Percentiles rank a stretch among this genome's conserved stretches.
phyloP scores from a whole-genome alignment of 2,329 filamentous ascomycete genomes.

The Diaporthe citri region DNA sequence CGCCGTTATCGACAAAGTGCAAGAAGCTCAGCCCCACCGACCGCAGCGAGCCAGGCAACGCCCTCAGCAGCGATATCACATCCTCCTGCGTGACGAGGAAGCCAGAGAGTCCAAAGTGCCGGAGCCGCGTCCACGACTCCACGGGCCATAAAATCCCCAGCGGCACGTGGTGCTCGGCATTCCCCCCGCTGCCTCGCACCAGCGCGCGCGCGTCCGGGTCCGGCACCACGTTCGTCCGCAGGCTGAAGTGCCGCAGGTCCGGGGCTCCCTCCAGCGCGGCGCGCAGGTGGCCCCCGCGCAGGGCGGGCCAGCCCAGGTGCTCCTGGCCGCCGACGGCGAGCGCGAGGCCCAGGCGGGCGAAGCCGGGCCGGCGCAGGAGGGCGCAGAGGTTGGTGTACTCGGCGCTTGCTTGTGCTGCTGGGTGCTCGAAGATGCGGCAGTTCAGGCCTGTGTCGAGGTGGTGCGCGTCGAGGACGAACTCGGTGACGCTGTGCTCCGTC shows the following conservation, averaged over 20 bases:
- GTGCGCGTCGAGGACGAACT: slow-evolving; percentile 51
- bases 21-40: slow-evolving; percentile 48
- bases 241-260: slow-evolving; percentile 44
- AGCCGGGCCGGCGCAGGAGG: slow-evolving; percentile 45
- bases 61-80: slow-evolving; percentile 44
- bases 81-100: slow-evolving; percentile 45
- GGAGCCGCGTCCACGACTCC: slow-evolving; percentile 44
- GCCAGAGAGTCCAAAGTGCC: slow-evolving; percentile 46
- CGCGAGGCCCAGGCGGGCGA: slow-evolving; percentile 47
- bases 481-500: slow-evolving; percentile 46
- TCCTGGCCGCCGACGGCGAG: slow-evolving; percentile 40
- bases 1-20: slow-evolving; percentile 32
- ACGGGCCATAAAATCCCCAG: slow-evolving; percentile 46
- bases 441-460: slow-evolving; percentile 49
- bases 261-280: slow-evolving; percentile 39
- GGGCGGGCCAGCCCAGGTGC: slow-evolving; percentile 30
- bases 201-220: neutral
- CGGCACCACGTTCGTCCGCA: slow-evolving; percentile 42
- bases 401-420: slow-evolving; percentile 34
- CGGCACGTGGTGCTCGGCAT: slow-evolving; percentile 37
- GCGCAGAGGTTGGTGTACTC: slow-evolving; percentile 46
- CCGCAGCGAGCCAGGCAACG: slow-evolving; percentile 43
- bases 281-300: slow-evolving; percentile 41
- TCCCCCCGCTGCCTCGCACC: neutral
- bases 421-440: slow-evolving; percentile 47